Base-by-base conservation (phyloP, 257 asterid species). In the Solanum tacnaense region DNA sequence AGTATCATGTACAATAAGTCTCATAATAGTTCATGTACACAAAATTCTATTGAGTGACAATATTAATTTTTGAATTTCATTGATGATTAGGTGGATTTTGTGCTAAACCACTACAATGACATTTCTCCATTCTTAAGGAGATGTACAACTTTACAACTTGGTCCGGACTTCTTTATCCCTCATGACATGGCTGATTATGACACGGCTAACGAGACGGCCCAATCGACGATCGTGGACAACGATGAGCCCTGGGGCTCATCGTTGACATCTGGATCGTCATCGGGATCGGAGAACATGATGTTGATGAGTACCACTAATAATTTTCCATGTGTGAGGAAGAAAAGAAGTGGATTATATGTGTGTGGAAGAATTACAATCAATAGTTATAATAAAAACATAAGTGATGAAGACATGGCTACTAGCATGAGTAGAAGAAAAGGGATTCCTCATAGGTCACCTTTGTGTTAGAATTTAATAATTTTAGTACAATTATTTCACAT, bases 401-500 rank as follows among this genome's bases (percentile, higher is more conserved):
- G 89, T 1, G 94, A 92, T 56, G 99, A 95, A 90, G 99, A 94
- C 88, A 94, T 94, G 94, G 95, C 95, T 65, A 94, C 94, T 52
- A 95, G 94, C 93, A 93, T 95, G 94, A 96, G 94, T 90, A 93
- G 99, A 91, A 94, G 99, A 90, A 96, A 96, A 94, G 92, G 99
- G 73, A 95, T 94, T 85, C 99, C 99, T 60, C 99, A 92, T 89
- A 95, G 99, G 92, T 94, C 99, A 87, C 98, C 99, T 35, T 88
- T 96, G 90, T 96, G 98, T 91, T 96, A 94, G 93, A 70, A 79
- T 60, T 81, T 56, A 56, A 56, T 56, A 56, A 52, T 65, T 62
- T 12, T n/a, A 65, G 2, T 60, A 84, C 20, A 35, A 35, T 60
- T 65, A 68, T 23, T 62, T 60, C 21, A 34, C 13, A 85, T 85